Evolutionary conservation across 2,329 filamentous ascomycete species (phyloP).

Genomic region (Fusarium sp.): DNA sequence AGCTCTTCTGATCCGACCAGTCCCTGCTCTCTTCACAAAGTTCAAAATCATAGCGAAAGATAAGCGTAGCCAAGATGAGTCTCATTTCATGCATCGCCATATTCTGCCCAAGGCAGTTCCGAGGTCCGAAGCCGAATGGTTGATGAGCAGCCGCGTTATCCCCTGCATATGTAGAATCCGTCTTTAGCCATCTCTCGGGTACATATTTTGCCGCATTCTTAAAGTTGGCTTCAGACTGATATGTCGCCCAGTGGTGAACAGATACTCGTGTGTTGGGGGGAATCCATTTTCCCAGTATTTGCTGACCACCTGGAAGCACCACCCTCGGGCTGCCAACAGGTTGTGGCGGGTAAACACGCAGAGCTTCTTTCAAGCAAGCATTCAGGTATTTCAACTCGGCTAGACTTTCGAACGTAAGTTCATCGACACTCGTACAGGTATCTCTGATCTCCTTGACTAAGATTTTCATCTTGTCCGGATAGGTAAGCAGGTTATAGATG

Average conservation of each 20-base stretch:
- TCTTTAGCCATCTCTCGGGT: conserved; percentile 17
- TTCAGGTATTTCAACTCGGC: conserved; percentile 14
- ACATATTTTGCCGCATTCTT: not conserved
- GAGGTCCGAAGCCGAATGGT: conserved; percentile 3
- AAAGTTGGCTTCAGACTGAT: conserved; percentile 17
- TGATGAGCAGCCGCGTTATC: conserved; percentile 19
- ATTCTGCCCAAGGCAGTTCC: conserved; percentile 10
- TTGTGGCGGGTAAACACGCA: conserved; percentile 3
- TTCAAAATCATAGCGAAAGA: conserved; percentile 16
- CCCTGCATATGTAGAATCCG: not conserved
- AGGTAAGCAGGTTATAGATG: not conserved
- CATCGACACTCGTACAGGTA: not conserved
- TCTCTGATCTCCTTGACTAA: conserved; percentile 2
- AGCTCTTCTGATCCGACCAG: conserved; percentile 17
- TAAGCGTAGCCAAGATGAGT: not conserved
- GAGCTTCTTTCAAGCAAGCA: conserved; percentile 3
- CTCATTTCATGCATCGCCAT: conserved; percentile 32
- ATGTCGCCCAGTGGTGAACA: conserved; percentile 21
- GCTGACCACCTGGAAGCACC: not conserved
- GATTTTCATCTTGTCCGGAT: conserved; percentile 4
- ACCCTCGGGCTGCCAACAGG: conserved; percentile 22
- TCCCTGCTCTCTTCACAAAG: not conserved
- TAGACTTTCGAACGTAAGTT: not conserved
- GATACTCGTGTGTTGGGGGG: conserved; percentile 3
- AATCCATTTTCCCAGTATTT: conserved; percentile 16